Conservation (phyloP, 768 basidiomycete species). For the Hygrophoropsis aurantiaca region DNA sequence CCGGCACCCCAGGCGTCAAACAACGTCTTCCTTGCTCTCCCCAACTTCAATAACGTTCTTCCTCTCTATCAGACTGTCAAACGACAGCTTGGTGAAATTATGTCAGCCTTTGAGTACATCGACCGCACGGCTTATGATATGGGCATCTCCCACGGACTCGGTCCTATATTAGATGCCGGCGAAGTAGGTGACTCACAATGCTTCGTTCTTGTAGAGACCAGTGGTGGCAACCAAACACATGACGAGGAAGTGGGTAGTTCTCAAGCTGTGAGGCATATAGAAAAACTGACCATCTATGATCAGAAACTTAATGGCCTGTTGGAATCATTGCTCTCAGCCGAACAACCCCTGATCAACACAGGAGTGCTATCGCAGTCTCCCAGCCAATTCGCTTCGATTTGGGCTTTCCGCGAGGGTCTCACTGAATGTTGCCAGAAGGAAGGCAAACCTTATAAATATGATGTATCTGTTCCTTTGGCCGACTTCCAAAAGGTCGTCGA, state of each 20-base stretch:
- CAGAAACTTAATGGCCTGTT: slow-evolving; percentile 87
- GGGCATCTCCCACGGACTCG: slow-evolving; percentile 80
- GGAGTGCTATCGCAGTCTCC: slow-evolving; percentile 92
- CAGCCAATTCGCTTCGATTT: slow-evolving; percentile 84
- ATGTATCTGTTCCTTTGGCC: slow-evolving; percentile 84
- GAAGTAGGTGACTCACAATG: slow-evolving; percentile 79
- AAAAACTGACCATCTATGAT: neutral
- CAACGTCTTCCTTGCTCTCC: slow-evolving; percentile 88
- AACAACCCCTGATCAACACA: slow-evolving; percentile 77
- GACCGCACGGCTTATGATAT: slow-evolving; percentile 85
- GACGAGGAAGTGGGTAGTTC: slow-evolving; percentile 75
- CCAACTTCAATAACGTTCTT: slow-evolving; percentile 83
- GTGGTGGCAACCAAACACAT: slow-evolving; percentile 88
- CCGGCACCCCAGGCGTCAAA: slow-evolving; percentile 79
- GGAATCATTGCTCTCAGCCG: slow-evolving; percentile 72
- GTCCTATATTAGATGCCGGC: slow-evolving; percentile 69
- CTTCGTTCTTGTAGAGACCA: slow-evolving; percentile 93
- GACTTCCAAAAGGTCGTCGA: slow-evolving; percentile 90
- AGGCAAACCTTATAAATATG: slow-evolving; percentile 97
- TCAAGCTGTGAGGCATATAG: slow-evolving; percentile 2
- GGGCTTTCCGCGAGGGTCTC: slow-evolving; percentile 90
- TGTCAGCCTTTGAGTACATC: slow-evolving; percentile 96
- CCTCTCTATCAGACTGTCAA: slow-evolving; percentile 83
- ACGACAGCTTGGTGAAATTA: slow-evolving; percentile 84
- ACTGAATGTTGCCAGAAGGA: slow-evolving; percentile 92